Percentiles rank a stretch among this genome's conserved stretches.
phyloP scores from a whole-genome alignment of 306 rosid genomes.

The Medicago lupulina region DNA sequence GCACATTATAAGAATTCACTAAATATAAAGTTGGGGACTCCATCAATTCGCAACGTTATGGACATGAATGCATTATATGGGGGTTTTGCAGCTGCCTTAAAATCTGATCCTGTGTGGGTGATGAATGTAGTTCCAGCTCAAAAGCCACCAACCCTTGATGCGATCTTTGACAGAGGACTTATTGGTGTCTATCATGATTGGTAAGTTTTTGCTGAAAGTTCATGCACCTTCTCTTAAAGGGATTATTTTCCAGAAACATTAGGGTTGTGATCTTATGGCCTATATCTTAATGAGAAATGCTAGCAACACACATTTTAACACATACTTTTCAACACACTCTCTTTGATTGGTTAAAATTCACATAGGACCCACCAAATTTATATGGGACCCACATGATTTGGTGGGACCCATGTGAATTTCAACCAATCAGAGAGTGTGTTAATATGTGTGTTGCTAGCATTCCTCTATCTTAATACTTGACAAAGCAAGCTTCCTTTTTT shows the following conservation, averaged over 20 bases:
- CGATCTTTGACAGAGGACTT: conserved; percentile 87
- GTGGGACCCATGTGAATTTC: no score
- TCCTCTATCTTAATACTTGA: not conserved
- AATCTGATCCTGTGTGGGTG: conserved; percentile 89
- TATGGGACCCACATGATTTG: no score
- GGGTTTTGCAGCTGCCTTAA: conserved; percentile 91
- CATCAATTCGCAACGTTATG: conserved; percentile 84
- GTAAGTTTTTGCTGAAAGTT: conserved; percentile 54
- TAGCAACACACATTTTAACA: no score
- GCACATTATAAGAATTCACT: conserved; percentile 74
- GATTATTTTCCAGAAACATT: not conserved
- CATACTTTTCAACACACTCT: no score
- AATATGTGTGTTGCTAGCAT: no score
- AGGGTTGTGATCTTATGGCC: conserved; percentile 7
- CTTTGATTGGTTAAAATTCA: no score
- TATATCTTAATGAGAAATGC: no score
- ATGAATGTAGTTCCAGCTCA: conserved; percentile 93
- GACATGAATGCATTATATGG: conserved; percentile 98
- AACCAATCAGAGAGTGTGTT: no score
- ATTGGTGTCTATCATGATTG: conserved; percentile 93
- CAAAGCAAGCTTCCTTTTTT: not conserved
- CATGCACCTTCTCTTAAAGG: conserved; percentile 19
- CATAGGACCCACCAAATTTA: no score
- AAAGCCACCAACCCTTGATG: conserved; percentile 72
- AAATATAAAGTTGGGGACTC: conserved; percentile 76